Evolutionary conservation across 768 basidiomycete genomes (phyloP), one percentile per base, ranked within the genome.

Genomic region (Boletellus emodensis): DNA sequence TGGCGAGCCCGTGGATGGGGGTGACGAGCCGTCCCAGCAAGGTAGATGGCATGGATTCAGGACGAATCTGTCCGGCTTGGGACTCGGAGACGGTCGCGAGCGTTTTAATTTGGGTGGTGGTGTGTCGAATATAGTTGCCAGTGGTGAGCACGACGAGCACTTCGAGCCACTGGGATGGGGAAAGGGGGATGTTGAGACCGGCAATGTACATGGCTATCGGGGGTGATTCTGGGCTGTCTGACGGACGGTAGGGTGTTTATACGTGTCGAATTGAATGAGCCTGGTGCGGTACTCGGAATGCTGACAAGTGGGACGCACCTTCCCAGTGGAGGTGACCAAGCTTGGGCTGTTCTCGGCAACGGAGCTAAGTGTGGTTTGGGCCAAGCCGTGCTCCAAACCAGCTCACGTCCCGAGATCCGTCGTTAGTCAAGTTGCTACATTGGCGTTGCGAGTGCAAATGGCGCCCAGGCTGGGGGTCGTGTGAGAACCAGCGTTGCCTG

Each of bases 21-120:
- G 58, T 52, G 52, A 67, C 34, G 48, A 65, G 39, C 34, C 56
- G 55, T n/a, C 59, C 61, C 24, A 60, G 5, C 54, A 64, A 34
- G 1, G 45, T 52, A 8, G 56, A 7, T 1, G 56, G 47, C 37
- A 55, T 44, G n/a, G 50, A 48, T 32, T 59, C 60, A 9, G 55
- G 35, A 18, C 54, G 44, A 5, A 68, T 48, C 3, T 46, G 49
- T 2, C 63, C 65, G 30, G 44, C 53, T 40, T 52, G 50, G 11
- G 44, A 48, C 34, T 53, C 39, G 35, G 58, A 48, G 4, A 48
- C 1, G 32, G 33, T 26, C 1, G 45, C 44, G 6, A 26, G 10
- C 6, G 3, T 5, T 37, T 26, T 53, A 0, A 36, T 20, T 14
- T 14, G 32, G 39, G 15, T 0, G 22, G 49, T 20, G 32, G 1